Base-by-base conservation (phyloP, 768 basidiomycete species). In the Collybia nuda region DNA sequence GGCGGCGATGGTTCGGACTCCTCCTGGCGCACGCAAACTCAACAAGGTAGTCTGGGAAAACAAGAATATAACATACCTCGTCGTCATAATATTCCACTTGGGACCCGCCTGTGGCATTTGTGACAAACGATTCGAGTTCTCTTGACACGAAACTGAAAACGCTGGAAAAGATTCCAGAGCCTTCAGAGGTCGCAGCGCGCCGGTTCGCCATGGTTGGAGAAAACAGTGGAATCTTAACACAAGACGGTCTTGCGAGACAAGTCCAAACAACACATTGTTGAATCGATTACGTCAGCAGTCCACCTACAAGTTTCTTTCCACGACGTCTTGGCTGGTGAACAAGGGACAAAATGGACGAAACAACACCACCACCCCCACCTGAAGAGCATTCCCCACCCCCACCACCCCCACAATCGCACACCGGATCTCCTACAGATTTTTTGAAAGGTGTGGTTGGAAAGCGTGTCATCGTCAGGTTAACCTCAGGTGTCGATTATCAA, bases 391-490 rank as follows among this genome's bases (percentile, higher is more conserved):
- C 78, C 1, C 76, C 81, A 3, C 80, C 83, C 2, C 78, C 79
- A 5, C 73, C 74, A 11, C 77, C 78, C 0, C 78, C 81, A 6
- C 52, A 67, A 5, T 57, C 69, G 1, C 65, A 76, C 19, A 77
- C 84, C 6, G 94, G 94, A 2, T 93, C 93, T 5, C 93, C 93
- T 0, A 93, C 92, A 0, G 93, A 94, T 56, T 98, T 96, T 60
- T 67, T 98, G 52, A 95, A 96, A 69, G 92, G 90, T 26, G 94
- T 98, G 18, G 94, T 98, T 6, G 96, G 96, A n/a, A 96, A 96
- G 67, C 80, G 81, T 51, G 95, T 98, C 45, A 90, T 95, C 51
- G 96, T 98, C 39, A 78, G 95, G 50, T 76, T 98, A 41, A 90
- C 88, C 15, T 91, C 88, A 17, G 95, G 95, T 2, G 89, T 98